phyloP scores from a whole-genome alignment of 495 filamentous ascomycete genomes.

The Jackrogersella minutella region DNA sequence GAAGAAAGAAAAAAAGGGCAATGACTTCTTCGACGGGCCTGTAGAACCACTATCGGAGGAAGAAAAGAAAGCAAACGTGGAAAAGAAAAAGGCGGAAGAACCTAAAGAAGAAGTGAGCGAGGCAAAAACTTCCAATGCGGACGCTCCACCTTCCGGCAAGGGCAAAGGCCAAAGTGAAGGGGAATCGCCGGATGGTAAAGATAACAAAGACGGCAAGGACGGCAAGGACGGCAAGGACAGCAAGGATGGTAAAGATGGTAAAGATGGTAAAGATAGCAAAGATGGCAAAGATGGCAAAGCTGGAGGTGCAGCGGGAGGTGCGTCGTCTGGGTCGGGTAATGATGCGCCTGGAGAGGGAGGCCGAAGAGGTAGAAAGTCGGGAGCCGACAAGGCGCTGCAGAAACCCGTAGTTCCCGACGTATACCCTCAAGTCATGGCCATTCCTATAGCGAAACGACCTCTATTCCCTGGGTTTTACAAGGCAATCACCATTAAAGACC shows the following conservation, averaged over 20 bases:
- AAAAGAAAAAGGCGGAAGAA: constrained; percentile 54
- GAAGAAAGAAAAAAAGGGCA: constrained; percentile 53
- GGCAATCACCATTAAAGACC: constrained; percentile 92
- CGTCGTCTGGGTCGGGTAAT: constrained; percentile 53
- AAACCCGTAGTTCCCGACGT: constrained; percentile 92
- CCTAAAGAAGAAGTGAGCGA: constrained; percentile 46
- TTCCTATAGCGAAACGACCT: constrained; percentile 95
- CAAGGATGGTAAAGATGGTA: too few species aligned
- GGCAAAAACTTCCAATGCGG: constrained; percentile 51
- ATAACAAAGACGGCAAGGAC: constrained; percentile 42
- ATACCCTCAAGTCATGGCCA: constrained; percentile 98
- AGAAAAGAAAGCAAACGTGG: constrained; percentile 56
- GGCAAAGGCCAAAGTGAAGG: constrained; percentile 49
- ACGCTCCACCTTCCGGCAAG: constrained; percentile 43
- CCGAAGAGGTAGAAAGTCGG: constrained; percentile 67
- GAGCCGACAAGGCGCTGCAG: constrained; percentile 75
- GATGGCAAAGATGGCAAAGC: neutral
- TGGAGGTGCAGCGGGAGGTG: constrained; percentile 45
- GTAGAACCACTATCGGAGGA: constrained; percentile 55
- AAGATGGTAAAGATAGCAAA: constrained; percentile 53
- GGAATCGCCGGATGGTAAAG: constrained; percentile 55
- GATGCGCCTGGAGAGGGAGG: constrained; percentile 59
- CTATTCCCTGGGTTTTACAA: constrained; percentile 99
- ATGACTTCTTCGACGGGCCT: constrained; percentile 52
- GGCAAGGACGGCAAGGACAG: neutral